Base-by-base conservation (phyloP, 306 rosid species). In the Cyamopsis tetragonoloba region DNA sequence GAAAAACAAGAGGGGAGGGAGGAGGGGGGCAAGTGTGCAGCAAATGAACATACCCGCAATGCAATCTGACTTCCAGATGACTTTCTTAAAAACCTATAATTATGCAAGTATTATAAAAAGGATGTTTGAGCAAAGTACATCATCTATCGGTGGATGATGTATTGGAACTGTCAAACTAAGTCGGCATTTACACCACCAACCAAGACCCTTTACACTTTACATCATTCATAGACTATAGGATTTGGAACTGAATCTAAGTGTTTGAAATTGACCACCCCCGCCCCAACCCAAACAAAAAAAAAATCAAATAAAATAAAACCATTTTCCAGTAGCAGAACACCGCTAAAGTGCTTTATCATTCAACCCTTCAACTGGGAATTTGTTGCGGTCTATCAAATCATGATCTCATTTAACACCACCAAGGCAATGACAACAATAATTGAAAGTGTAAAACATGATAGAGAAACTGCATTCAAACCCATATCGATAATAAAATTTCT, bases 391-490 rank as follows among this genome's bases (percentile, higher is more conserved):
- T 44, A 41, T 38, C 38, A 38, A 53, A 62, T 23, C 56, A 60
- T 28, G 50, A 34, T 18, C 66, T 35, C 15, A 15, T 34, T 44
- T 17, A n/a, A 42, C 56, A 59, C 41, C 50, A 51, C 12, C 57
- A 20, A 41, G 11, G 43, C 18, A 53, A 15, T 48, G 27, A 20
- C 27, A 43, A n/a, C 58, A 43, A 47, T 22, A 20, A 60, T 10
- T n/a, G 31, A n/a, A 23, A 68, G 44, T 5, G 44, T 18, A 32
- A n/a, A 56, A 55, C 51, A 27, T 30, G 61, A 47, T 20, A 44
- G 68, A 54, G n/a, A 18, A 43, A n/a, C 60, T 34, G 38, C 55
- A 62, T 54, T 46, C 44, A 53, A 70, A 30, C 9, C 8, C 34
- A 34, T 37, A 74, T 15, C 1, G 28, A 46, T 28, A 17, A 27